Conservation (phyloP, 345 rosid genomes). For the Lumnitzera racemosa region DNA sequence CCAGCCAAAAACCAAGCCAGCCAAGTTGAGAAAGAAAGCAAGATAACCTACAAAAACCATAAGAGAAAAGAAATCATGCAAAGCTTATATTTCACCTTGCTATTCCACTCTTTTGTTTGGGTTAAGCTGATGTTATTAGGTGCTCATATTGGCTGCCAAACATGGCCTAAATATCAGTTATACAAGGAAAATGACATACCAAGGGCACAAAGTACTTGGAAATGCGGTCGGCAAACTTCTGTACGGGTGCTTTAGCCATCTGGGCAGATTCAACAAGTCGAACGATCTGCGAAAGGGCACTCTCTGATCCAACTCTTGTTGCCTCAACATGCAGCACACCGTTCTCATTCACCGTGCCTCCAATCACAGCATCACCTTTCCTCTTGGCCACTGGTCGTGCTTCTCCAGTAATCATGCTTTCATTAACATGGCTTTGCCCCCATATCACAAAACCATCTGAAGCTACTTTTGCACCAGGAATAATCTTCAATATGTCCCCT, state of each 20-base stretch:
- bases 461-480: slow-evolving; percentile 42
- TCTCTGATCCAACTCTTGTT: slow-evolving; percentile 88
- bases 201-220: slow-evolving; percentile 84
- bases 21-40: slow-evolving; percentile 76
- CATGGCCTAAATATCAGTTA: neutral
- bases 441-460: slow-evolving; percentile 41
- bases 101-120: neutral
- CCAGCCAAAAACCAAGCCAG: slow-evolving; percentile 89
- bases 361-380: slow-evolving; percentile 72
- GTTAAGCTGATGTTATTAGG: no score
- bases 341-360: slow-evolving; percentile 86
- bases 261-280: slow-evolving; percentile 93
- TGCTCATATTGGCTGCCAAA: no score
- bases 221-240: slow-evolving; percentile 88
- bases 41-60: slow-evolving; percentile 51
- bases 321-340: slow-evolving; percentile 75
- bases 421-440: slow-evolving; percentile 53
- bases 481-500: slow-evolving; percentile 64
- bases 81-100: neutral
- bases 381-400: slow-evolving; percentile 33
- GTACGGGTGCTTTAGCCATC: slow-evolving; percentile 94
- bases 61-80: neutral
- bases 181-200: slow-evolving; percentile 25
- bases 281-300: slow-evolving; percentile 90
- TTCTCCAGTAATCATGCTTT: slow-evolving; percentile 53